A percentile compares a stretch with the other conserved stretches of the same genome.
phyloP scores from a whole-genome alignment of 73 alveolate genomes.

The Paramecium sexaurelia region DNA sequence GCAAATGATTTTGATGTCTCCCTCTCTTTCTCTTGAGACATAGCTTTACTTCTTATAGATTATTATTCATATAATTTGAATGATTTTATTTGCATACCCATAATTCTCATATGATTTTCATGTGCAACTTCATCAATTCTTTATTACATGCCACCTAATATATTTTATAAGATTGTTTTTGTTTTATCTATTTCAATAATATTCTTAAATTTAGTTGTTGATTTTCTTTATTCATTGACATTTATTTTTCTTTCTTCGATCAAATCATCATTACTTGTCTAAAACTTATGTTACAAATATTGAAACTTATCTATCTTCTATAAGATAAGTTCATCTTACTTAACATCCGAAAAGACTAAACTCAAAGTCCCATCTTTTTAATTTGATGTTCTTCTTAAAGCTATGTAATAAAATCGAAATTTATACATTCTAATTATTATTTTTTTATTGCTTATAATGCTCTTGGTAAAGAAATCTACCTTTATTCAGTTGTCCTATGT shows the following conservation, averaged over 20 bases:
- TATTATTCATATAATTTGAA: conserved; percentile 12
- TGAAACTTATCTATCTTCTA: neutral
- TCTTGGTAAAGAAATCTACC: conserved; percentile 13
- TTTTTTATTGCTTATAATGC: neutral
- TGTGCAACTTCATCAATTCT: conserved; percentile 13
- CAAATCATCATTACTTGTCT: conserved; percentile 43
- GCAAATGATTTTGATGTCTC: conserved; percentile 40
- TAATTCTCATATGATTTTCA: conserved; percentile 46
- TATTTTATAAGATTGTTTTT: neutral
- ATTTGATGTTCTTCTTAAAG: neutral
- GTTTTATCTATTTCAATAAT: conserved; percentile 8
- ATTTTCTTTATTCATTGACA: neutral
- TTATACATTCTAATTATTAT: neutral
- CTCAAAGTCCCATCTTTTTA: conserved; percentile 40
- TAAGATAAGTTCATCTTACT: neutral
- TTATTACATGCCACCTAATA: conserved; percentile 30
- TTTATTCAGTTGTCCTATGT: neutral
- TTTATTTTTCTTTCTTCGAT: neutral
- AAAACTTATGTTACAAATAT: neutral
- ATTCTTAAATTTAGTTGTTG: neutral
- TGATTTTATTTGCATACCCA: conserved; percentile 50
- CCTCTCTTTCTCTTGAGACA: conserved; percentile 18
- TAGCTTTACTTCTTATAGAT: neutral
- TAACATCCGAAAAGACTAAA: neutral
- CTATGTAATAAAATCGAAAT: neutral